Base-by-base conservation (phyloP, 352 stramenopile species). In the Phytophthora tentaculata region DNA sequence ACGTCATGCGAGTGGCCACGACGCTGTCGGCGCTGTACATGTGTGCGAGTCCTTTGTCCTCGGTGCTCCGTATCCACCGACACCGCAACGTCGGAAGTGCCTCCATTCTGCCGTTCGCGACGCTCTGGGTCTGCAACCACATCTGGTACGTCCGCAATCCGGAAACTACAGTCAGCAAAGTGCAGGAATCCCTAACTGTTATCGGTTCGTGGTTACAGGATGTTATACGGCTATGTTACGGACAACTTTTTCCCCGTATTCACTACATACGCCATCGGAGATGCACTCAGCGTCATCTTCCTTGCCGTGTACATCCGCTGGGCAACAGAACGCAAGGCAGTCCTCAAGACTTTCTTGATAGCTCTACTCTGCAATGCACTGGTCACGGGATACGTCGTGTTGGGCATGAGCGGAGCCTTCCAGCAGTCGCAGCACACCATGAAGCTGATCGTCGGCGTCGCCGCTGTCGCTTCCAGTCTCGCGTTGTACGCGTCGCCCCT, bases 21-120 rank as follows among this genome's bases (percentile, higher is more conserved):
- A 91, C 86, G 23, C 49, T 92, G 50, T 90, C 84, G 60, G 78
- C 82, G 24, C 58, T 91, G 20, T 91, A 85, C 80, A 94, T 94
- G 86, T 88, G 80, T 37, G 58, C 86, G 17, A 91, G 86, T 58
- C 86, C 86, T 23, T 75, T 71, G 20, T 76, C 73, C 5, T 45
- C 73, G 2, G 68, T 94, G 23, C 78, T 81, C 44, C 71, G 67
- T 19, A 88, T 92, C 51, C 77, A 89, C 64, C 84, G 79, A 60
- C 55, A 73, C n/a, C 70, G 62, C 24, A 49, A 73, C 29, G 85
- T 83, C 1, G 81, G 79, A 8, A 64, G 59, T 43, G 61, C 63
- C 7, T 83, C 83, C 13, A 56, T 91, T 26, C 63, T 89, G 20
- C 83, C 85, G 19, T 81, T 91, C 22, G 81, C 82, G 12, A 80